Evolutionary conservation across 495 filamentous ascomycete species (phyloP), one percentile per base, ranked within the genome.

Genomic region (Hypoxylon trugodes): DNA sequence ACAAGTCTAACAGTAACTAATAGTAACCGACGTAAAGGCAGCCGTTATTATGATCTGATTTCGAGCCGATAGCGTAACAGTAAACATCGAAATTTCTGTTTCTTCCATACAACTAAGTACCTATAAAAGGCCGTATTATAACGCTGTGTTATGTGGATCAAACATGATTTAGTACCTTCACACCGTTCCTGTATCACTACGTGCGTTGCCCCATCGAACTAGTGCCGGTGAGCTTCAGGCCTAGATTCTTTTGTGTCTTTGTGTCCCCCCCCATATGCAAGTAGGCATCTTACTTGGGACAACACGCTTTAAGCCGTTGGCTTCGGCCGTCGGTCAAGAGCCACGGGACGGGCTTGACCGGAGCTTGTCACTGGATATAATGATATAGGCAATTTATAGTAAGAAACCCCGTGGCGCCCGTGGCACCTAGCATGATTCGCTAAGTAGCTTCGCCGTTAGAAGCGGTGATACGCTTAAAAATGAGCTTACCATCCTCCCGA

Each of bases 201-300:
- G 56, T 43, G n/a, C n/a, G n/a, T 46, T 24, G 36, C 8, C 43
- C 10, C 38, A 35, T 36, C 10, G 40, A n/a, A 13, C 41, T 56
- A 59, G 46, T 43, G 47, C 46, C 47, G 35, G 48, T 2, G 32
- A 40, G 45, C 42, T n/a, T 21, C 49, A 50, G 50, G 47, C 36
- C 62, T 66, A 60, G 42, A 45, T 35, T 26, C 37, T 35, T 57
- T 35, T 35, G n/a, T n/a, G n/a, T n/a, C n/a, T n/a, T n/a, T n/a
- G n/a, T n/a, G n/a, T n/a, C n/a, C n/a, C n/a, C n/a, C n/a, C 19
- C 36, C 8, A 28, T 4, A 61, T 47, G 63, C 62, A 38, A 16
- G 56, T 13, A 45, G 45, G 38, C 49, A 40, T 49, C 49, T 56
- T 56, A 38, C 43, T 37, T 42, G 54, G 35, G 36, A 56, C 42